Evolutionary conservation across 31 red algal genomes (phyloP), one percentile per base, ranked within the genome.

Genomic region (Endocladia muricata): DNA sequence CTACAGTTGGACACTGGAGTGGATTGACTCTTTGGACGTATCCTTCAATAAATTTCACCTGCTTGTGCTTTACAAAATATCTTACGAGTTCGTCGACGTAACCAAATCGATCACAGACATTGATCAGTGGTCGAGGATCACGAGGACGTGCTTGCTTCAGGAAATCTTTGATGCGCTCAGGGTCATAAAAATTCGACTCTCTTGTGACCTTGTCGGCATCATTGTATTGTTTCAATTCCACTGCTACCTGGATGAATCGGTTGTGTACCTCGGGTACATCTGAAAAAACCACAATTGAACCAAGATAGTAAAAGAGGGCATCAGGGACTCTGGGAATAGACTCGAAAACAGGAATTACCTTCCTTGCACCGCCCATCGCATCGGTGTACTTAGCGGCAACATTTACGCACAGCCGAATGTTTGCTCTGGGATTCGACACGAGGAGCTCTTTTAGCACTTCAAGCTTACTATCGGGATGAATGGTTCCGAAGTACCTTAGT

Each of bases 21-120:
- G 96, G 96, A 81, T 95, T 95, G 11, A 99, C 84, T 13, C 93
- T 72, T 62, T 92, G 88, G 33, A 99, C 96, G 39, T 96, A 99
- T 9, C 93, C 96, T 55, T 93, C 71, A 41, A 99, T 78, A 64
- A 99, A 92, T 29, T 93, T 94, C 9, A 93, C 76, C 72, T 99
- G 96, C 34, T 70, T 77, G 55, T 96, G 59, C 42, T 93, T 92
- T 0, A 99, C 92, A 63, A 99, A 91, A 78, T 91, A 95, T 21
- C 80, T 40, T 23, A 99, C 91, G 22, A 99, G 88, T 66, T 99
- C 93, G 17, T 90, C 89, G 31, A 99, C 84, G 37, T 83, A 92
- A 31, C 90, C 91, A 75, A 92, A 92, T 23, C 85, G 49, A 79
- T 99, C 96, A 65, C 96, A 99, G 29, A 99, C 96, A 51, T 99